Base-by-base conservation (phyloP, 164 flowering plant species). In the Echeveria elegans region DNA sequence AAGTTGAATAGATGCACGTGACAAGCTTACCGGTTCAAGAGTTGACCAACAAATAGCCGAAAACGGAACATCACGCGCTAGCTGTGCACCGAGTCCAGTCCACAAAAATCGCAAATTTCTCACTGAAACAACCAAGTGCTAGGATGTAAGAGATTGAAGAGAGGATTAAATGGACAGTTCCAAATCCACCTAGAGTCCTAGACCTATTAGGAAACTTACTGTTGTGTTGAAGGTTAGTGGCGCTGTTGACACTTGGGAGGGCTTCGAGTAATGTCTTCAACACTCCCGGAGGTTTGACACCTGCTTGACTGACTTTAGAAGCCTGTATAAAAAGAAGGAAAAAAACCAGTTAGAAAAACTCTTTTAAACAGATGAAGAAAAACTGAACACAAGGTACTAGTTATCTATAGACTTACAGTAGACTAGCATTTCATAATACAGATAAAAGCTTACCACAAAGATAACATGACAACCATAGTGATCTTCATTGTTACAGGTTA, bases 241-340 rank as follows among this genome's bases (percentile, higher is more conserved):
- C 61, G 65, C 76, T 71, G 64, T 77, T 82, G 68, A 82, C 87
- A 76, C 79, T 67, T 30, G 90, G 77, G 43, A 86, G 66, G 11
- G 81, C 79, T 18, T 83, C 92, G 47, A 82, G 47, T 50, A 95
- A 73, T 26, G 97, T 95, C 77, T 81, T 82, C 81, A 71, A 72
- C 24, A 95, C 93, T 69, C 99, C 99, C 60, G 96, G 92, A 77
- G 96, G 92, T 82, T 82, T 92, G 68, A 69, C 73, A 60, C 85
- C 84, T 48, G 16, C 69, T 66, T 80, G 78, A 18, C 77, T 68
- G 67, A 71, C 88, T 75, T 89, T 94, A 69, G 86, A 95, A 59
- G 99, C 97, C 97, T 94, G 69, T n/a, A n/a, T n/a, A n/a, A n/a
- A n/a, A n/a, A n/a, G n/a, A n/a, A n/a, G n/a, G n/a, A n/a, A n/a